Evolutionary conservation across 2,329 filamentous ascomycete genomes (phyloP).

Genomic region (Talaromyces sp.): DNA sequence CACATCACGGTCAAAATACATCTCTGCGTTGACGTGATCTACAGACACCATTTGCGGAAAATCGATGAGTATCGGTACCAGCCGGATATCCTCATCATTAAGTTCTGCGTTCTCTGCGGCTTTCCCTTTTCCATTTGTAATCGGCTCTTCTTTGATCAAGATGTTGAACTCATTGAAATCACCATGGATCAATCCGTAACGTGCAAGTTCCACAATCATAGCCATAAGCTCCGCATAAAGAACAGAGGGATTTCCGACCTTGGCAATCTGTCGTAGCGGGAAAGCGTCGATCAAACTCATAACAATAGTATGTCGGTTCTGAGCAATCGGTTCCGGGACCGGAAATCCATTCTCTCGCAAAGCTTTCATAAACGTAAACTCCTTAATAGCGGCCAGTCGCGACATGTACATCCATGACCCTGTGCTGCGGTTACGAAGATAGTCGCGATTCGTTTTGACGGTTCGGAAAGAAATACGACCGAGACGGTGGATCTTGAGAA

Average conservation of each 20-base stretch:
- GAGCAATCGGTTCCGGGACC: conserved; percentile 81
- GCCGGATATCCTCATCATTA: conserved; percentile 43
- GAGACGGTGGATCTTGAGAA: conserved; percentile 93
- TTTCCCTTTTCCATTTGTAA: conserved; percentile 36
- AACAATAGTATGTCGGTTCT: conserved; percentile 92
- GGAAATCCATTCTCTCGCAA: conserved; percentile 80
- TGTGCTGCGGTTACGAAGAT: conserved; percentile 74
- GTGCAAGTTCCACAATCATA: conserved; percentile 78
- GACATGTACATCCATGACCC: conserved; percentile 99
- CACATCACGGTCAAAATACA: conserved; percentile 96
- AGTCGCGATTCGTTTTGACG: conserved; percentile 94
- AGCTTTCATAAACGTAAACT: conserved; percentile 90
- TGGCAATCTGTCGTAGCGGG: conserved; percentile 81
- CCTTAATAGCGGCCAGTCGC: conserved; percentile 84
- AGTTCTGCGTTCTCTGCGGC: conserved; percentile 31
- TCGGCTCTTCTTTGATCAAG: conserved; percentile 71
- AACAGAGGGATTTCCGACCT: conserved; percentile 75
- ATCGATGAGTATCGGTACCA: conserved; percentile 86
- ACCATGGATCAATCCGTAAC: conserved; percentile 87
- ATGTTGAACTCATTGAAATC: conserved; percentile 99
- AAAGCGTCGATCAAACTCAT: conserved; percentile 94
- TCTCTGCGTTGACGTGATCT: conserved; percentile 87
- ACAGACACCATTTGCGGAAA: conserved; percentile 98
- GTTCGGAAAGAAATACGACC: conserved; percentile 95
- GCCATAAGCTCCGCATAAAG: conserved; percentile 89